Base-by-base conservation (phyloP, 2,329 filamentous ascomycete genomes). In the Boeremia lycopersici region DNA sequence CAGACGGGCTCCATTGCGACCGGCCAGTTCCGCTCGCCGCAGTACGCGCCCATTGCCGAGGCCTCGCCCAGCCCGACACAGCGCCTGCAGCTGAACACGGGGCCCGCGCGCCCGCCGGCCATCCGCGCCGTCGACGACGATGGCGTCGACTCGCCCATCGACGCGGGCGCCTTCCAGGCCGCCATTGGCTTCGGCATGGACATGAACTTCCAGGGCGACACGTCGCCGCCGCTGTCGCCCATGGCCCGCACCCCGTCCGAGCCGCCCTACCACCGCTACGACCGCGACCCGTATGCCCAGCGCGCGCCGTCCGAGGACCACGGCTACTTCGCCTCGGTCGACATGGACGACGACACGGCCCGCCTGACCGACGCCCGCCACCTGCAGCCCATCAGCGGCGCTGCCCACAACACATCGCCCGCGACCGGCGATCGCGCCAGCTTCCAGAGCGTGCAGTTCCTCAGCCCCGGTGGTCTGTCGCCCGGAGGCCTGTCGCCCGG, bases 301-400 rank as follows among this genome's bases (percentile, higher is more conserved):
- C 77, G 81, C 61, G 68, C 43, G 60, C 74, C 84, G 59, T 86
- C 86, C 60, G 67, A 84, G 49, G 77, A 79, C 31, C 78, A 80
- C n/a, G 67, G 81, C 52, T 86, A 84, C 67, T 83, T 83, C 57
- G 80, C 84, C 4, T 78, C 80, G 29, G 44, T 62, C 36, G 48
- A 51, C 28, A 38, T 50, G 12, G 80, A 84, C 59, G 79, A 85
- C 72, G 77, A 88, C 78, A 82, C 84, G 69, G 74, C 85, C 70
- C 84, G 81, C 12, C 73, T 87, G 70, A 89, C 86, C 1, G 81
- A 86, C 62, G 70, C 76, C 50, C 78, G 75, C 54, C 79, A 83
- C 59, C 70, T 86, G 38, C 81, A 85, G 58, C 84, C 84, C 38
- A 83, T 86, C 38, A 82, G 80, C 58, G 82, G 82, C 15, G 77